Evolutionary conservation across 768 basidiomycete genomes (phyloP), one percentile per base, ranked within the genome.

Genomic region (Mycena haematopus): DNA sequence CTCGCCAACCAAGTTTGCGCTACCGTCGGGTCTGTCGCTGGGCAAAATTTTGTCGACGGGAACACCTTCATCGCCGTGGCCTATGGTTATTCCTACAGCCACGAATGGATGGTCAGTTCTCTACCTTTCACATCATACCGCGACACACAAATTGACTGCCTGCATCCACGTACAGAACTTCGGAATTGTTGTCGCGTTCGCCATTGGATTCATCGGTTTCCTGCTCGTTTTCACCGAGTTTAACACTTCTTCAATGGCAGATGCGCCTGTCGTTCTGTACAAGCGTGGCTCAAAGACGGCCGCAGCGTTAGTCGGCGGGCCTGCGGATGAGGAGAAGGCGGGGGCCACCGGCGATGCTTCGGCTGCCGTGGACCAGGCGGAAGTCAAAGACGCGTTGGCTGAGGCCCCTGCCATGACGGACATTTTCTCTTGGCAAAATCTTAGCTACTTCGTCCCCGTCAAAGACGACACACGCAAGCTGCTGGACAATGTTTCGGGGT

Each of bases 371-470:
- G 54, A 45, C 36, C 17, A 47, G 27, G 49, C 49, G 25, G 68
- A 68, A 7, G 57, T 65, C 22, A 70, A 75, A 44, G 73, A 76
- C 22, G 77, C 75, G 25, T 68, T 72, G 1, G 66, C 59, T 13
- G 70, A 65, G 11, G 46, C 64, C 14, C 79, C 77, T 66, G 78
- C 77, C 54, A 78, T 75, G 80, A 79, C 73, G 21, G 82, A 89
- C 66, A 81, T 88, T 6, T 95, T 97, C 75, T 92, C 94, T 1
- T 97, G 92, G 92, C 81, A 87, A 55, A 78, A 86, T 63, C 65
- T 93, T 51, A 77, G 80, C 58, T 96, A 95, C 71, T 82, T 81
- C 33, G 86, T 95, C 0, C 78, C 82, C 1, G 78, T 87, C 17
- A 63, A 75, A 3, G 80, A 79, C 4, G 84, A 82, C 7, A 68